Evolutionary conservation across 805 yeast genomes (phyloP), one percentile per base, ranked within the genome.

Genomic region (Candida anglica): DNA sequence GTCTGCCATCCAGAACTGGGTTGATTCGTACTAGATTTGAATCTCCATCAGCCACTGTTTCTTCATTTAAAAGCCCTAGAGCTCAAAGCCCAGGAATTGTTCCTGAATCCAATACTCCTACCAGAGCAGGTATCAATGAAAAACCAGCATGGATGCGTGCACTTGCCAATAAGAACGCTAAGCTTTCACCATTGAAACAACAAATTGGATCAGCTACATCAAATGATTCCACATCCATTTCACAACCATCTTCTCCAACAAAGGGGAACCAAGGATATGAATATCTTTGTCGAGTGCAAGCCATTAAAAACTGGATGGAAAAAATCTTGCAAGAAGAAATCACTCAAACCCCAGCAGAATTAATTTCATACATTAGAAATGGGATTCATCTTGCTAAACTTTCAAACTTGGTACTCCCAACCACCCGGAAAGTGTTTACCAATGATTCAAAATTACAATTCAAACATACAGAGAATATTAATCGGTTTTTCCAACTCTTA

Each of bases 381-480:
- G 98, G 98, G 43, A 88, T 89, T 2, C 68, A 79, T 28, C 63
- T 93, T 22, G 97, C 97, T 2, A 79, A 84, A 50, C 58, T 91
- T 27, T 79, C 95, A 6, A 75, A 77, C 45, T 72, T 67, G 2
- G 78, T 93, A 34, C 76, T 82, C 30, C 91, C 96, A 0, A 70
- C 75, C 0, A 62, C 34, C 79, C 79, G 31, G 63, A 67, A 44
- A 56, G 75, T 54, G 53, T 83, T 74, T 47, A 77, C 77, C 31
- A 73, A 72, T 46, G 84, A 67, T 43, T 45, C 52, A 36, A 52
- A 64, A 52, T 68, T 89, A 25, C 89, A 87, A 53, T 93, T 86
- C 66, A 79, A 84, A 41, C 96, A 87, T 56, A 86, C 96, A 0
- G 97, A 93, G 52, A 93, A 93, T 53, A 91, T 93, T 52, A 86